Evolutionary conservation across 805 yeast species (phyloP).

Genomic region (Kazachstania kunashirensis): DNA sequence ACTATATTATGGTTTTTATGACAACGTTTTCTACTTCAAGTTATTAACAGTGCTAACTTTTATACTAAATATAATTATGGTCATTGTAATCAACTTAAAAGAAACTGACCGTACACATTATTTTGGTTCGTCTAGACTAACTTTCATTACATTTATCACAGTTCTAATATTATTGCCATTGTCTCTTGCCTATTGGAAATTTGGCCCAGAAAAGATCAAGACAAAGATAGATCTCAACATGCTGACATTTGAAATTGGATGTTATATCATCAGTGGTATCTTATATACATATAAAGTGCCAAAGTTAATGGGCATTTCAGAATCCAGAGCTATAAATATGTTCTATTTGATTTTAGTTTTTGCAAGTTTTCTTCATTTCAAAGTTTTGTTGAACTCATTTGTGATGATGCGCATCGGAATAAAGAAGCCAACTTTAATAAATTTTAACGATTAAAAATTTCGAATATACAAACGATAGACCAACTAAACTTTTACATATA

Average conservation of each 20-base stretch:
- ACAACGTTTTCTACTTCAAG: conserved; percentile 25
- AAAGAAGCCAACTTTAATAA: conserved; percentile 15
- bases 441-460: conserved; percentile 5
- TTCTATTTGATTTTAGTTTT: conserved; percentile 62
- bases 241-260: conserved; percentile 53
- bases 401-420: conserved; percentile 22
- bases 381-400: conserved; percentile 49
- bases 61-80: conserved; percentile 45
- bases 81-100: conserved; percentile 45
- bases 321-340: conserved; percentile 55
- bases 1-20: conserved; percentile 34
- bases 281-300: conserved; percentile 69
- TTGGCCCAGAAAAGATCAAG: conserved; percentile 40
- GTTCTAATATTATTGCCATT: conserved; percentile 58
- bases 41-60: conserved; percentile 33
- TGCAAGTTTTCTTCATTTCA: conserved; percentile 65
- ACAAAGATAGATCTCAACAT: conserved; percentile 45
- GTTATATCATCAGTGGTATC: conserved; percentile 63
- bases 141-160: conserved; percentile 58
- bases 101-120: conserved; percentile 46
- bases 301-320: conserved; percentile 41
- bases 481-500: too few relatives aligned
- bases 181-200: conserved; percentile 39
- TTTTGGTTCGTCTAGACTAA: conserved; percentile 44
- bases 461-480: too few relatives aligned